phyloP scores from a whole-genome alignment of 2,329 filamentous ascomycete species.

The Alternaria sp. region DNA sequence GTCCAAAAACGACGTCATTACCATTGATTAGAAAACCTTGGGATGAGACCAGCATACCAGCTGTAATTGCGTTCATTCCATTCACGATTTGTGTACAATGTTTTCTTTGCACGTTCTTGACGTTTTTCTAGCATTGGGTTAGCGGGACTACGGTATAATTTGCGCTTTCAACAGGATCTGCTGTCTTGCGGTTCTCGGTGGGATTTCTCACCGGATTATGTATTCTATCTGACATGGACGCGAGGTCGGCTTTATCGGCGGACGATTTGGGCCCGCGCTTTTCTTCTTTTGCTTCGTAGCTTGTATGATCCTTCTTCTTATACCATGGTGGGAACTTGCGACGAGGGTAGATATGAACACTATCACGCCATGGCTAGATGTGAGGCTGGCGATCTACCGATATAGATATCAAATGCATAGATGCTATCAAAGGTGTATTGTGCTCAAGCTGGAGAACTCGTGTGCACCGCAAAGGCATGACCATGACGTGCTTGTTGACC shows the following conservation, averaged over 20 bases:
- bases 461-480: not conserved
- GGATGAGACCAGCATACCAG: not conserved
- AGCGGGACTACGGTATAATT: not conserved
- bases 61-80: not conserved
- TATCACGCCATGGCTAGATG: not conserved
- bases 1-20: constrained; percentile 25
- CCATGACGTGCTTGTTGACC: no score
- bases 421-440: not conserved
- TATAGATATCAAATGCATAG: not conserved
- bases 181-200: not conserved
- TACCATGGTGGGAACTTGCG: not conserved
- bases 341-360: not conserved
- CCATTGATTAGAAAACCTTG: constrained; percentile 24
- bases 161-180: not conserved
- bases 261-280: not conserved
- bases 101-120: not conserved
- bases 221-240: not conserved
- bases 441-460: not conserved
- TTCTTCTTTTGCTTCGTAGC: not conserved
- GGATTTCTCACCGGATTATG: not conserved
- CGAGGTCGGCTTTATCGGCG: not conserved
- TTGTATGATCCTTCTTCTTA: not conserved
- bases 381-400: not conserved
- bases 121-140: not conserved
- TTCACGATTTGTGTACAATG: not conserved